Evolutionary conservation across 257 asterid species (phyloP), one percentile per base, ranked within the genome.

Genomic region (Solanum ossicruentum): DNA sequence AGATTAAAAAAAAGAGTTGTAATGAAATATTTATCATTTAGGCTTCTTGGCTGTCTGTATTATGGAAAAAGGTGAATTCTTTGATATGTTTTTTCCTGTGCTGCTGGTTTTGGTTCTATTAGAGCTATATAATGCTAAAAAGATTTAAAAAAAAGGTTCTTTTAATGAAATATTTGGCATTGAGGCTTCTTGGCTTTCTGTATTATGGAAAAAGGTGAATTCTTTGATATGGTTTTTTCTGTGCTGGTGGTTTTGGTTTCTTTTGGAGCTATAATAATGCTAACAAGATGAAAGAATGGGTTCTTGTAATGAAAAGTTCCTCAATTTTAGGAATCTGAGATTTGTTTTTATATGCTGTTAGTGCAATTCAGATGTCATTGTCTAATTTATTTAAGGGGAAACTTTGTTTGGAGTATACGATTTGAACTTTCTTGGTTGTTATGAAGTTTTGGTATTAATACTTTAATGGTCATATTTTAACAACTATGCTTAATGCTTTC

Each of bases 341-440:
- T 49, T 26, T 77, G 82, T 77, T 77, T 66, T 77, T 77, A 26
- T 49, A 49, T 75, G 28, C 11, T 79, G 21, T 51, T 69, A 70
- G 66, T 81, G 83, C 70, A 86, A 85, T 91, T 56, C 41, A 10
- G 84, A 56, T 58, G 75, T 78, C 84, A 66, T 84, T 60, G 26
- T 75, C 39, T 16, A 18, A 32, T 77, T 73, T 5, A 49, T 49
- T 67, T 49, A 16, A 52, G 80, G 80, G 60, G 28, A 18, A 57
- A 26, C 6, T 86, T 69, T 56, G 51, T 80, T 65, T 65, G 82
- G 87, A 51, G 57, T 83, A 51, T 54, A 70, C 43, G 65, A 58
- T 71, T 58, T 61, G 43, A 60, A 72, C 84, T 28, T 65, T 36
- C 16, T 84, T 75, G 45, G 63, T 51, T 80, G 77, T 39, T 75